These are phyloP conservation scores for Cylindricascospora bacillispora DNA, from an alignment of 1,139 yeast genomes.

Conservation along the genomic window DNA sequence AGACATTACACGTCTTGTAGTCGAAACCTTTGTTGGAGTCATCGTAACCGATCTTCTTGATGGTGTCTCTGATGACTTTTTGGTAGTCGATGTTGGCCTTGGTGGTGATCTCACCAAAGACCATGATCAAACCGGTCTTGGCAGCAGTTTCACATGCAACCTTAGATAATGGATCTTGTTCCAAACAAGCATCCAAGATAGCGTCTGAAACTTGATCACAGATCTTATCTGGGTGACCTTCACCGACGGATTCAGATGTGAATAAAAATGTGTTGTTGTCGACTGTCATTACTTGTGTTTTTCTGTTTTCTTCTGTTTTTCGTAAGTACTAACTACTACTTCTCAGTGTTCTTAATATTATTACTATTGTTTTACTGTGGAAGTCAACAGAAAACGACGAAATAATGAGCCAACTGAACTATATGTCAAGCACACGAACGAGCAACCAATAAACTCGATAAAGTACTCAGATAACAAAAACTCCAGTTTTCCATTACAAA, in stretches of 20 bases:
- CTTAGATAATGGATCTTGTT: slow-evolving; percentile 92
- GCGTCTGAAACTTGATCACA: slow-evolving; percentile 99
- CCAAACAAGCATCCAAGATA: slow-evolving; percentile 92
- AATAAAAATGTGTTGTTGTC: slow-evolving; percentile 43
- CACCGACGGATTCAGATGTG: slow-evolving; percentile 97
- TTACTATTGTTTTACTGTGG: no score
- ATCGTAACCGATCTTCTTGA: slow-evolving; percentile 97
- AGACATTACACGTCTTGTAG: slow-evolving; percentile 97
- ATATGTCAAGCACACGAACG: no score
- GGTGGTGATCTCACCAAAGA: slow-evolving; percentile 98
- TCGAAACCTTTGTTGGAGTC: slow-evolving; percentile 94
- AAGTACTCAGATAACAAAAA: no score
- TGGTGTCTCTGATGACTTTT: slow-evolving; percentile 93
- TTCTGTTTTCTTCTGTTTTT: no score
- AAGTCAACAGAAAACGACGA: no score
- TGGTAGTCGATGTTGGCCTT: slow-evolving; percentile 92
- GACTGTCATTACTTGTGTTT: slow-evolving; percentile 1
- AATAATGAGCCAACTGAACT: no score
- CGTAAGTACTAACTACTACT: no score
- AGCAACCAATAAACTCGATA: no score
- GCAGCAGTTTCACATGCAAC: slow-evolving; percentile 99
- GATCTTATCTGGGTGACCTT: slow-evolving; percentile 99
- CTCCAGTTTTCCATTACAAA: no score
- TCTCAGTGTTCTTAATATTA: no score
- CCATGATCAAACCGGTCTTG: slow-evolving; percentile 98